phyloP scores from a whole-genome alignment of 2,329 filamentous ascomycete species.

The Pseudogymnoascus sp. region DNA sequence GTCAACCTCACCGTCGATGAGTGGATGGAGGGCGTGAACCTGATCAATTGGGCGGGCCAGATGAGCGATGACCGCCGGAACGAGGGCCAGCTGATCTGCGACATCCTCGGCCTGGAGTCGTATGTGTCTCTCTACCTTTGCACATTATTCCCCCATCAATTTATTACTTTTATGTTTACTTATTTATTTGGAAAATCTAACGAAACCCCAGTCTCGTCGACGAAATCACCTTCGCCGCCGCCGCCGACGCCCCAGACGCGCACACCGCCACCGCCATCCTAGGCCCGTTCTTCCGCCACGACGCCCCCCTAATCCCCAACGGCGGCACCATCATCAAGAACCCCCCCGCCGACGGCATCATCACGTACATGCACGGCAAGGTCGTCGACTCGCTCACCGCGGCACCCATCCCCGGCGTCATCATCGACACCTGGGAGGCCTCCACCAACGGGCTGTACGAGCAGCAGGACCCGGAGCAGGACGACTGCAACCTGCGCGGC shows the following conservation, averaged over 20 bases:
- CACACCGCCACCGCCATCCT: constrained; percentile 50
- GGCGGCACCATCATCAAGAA: constrained; percentile 44
- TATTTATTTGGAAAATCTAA: constrained; percentile 17
- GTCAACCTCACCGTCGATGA: constrained; percentile 50
- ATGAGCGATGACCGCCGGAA: constrained; percentile 56
- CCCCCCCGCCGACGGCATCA: constrained; percentile 42
- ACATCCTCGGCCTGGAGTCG: constrained; percentile 55
- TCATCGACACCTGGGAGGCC: constrained; percentile 57
- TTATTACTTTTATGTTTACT: neutral
- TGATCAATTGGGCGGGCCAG: constrained; percentile 53
- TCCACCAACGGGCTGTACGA: constrained; percentile 50
- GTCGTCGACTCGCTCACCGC: constrained; percentile 46
- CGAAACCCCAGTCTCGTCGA: constrained; percentile 31
- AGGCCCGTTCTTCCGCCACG: constrained; percentile 55
- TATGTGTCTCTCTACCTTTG: constrained; percentile 21
- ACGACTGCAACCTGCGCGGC: constrained; percentile 54
- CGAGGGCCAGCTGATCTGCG: constrained; percentile 54
- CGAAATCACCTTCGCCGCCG: constrained; percentile 22
- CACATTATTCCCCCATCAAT: neutral
- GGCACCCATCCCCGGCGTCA: constrained; percentile 46
- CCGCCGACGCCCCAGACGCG: constrained; percentile 16
- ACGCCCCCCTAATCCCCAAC: constrained; percentile 44
- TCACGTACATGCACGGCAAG: constrained; percentile 48
- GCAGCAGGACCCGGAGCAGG: constrained; percentile 53
- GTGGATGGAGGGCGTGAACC: constrained; percentile 47